Evolutionary conservation across 257 asterid species (phyloP).

Genomic region (Paraleonurus japonicus): DNA sequence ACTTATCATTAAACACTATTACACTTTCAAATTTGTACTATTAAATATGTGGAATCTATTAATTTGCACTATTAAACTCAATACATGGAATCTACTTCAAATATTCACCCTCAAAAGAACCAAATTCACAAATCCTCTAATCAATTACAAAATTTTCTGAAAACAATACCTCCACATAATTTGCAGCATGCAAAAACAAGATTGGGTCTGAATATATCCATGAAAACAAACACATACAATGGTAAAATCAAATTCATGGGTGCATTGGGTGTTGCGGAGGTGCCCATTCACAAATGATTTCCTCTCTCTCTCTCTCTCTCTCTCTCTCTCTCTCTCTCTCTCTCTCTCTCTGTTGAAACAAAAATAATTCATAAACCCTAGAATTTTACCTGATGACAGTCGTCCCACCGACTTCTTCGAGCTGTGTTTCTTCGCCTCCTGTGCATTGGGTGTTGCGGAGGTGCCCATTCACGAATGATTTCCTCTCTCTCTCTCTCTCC

Average conservation of each 20-base stretch:
- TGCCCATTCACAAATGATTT: conserved; percentile 67
- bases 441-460: no score
- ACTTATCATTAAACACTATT: no score
- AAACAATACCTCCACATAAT: neutral
- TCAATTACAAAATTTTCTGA: neutral
- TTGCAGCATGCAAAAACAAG: neutral
- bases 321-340: no score
- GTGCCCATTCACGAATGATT: conserved; percentile 71
- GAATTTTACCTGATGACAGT: no score
- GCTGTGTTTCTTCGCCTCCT: no score
- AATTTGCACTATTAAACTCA: no score
- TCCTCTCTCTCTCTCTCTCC: conserved; percentile 8
- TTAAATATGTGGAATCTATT: no score
- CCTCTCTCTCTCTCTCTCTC: neutral
- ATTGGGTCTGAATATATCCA: neutral
- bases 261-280: conserved; percentile 79
- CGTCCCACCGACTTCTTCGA: no score
- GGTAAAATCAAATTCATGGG: conserved; percentile 45
- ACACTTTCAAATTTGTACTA: no score
- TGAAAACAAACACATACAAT: neutral
- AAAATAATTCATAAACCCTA: no score
- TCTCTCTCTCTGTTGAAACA: no score
- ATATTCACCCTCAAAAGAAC: neutral
- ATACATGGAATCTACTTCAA: neutral
- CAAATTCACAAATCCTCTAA: neutral